phyloP scores from a whole-genome alignment of 345 rosid genomes.

The Pelargonium nanum region DNA sequence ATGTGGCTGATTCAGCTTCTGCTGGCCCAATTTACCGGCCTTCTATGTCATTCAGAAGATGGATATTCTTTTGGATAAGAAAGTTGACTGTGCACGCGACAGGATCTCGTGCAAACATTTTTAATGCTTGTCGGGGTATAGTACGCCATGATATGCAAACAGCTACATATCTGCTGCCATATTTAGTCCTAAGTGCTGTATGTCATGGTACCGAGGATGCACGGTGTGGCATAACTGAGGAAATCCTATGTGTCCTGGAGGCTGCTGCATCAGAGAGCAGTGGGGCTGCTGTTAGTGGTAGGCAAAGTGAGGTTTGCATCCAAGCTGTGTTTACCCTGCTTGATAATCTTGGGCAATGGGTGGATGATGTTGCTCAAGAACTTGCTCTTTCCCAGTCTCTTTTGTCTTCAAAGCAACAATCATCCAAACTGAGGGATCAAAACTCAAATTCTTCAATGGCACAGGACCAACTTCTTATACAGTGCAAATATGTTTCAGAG shows the following conservation, averaged over 20 bases:
- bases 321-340: constrained; percentile 95
- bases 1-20: constrained; percentile 58
- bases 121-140: constrained; percentile 89
- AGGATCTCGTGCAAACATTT: constrained; percentile 78
- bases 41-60: constrained; percentile 90
- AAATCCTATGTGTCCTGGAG: constrained; percentile 75
- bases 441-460: constrained; percentile 30
- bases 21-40: constrained; percentile 75
- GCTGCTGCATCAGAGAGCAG: constrained; percentile 76
- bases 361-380: constrained; percentile 78
- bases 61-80: constrained; percentile 80
- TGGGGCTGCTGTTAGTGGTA: constrained; percentile 49
- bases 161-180: constrained; percentile 80
- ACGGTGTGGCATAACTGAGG: constrained; percentile 70
- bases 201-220: constrained; percentile 85
- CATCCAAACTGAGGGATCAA: constrained; percentile 50
- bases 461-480: constrained; percentile 66
- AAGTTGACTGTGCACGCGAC: constrained; percentile 79
- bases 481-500: constrained; percentile 80
- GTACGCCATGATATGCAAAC: constrained; percentile 96
- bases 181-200: constrained; percentile 75
- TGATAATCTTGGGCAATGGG: constrained; percentile 98
- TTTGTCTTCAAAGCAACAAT: constrained; percentile 50
- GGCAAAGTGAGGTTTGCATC: constrained; percentile 87
- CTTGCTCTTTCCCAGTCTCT: constrained; percentile 65